phyloP scores from a whole-genome alignment of 2,329 filamentous ascomycete genomes.

The Zymoseptoria ardabiliae region DNA sequence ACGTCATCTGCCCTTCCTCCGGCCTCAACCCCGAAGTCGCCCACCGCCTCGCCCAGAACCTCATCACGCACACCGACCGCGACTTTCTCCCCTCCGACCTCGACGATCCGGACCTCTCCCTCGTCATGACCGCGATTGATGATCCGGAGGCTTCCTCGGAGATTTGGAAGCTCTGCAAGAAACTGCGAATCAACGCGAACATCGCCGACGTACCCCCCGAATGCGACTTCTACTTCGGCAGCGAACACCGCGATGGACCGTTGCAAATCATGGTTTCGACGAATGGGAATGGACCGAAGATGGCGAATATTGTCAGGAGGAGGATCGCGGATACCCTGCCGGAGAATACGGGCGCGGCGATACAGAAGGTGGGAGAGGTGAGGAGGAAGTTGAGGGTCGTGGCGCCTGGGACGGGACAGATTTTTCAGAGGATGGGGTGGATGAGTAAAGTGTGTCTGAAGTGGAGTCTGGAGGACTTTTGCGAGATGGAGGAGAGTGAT shows the following conservation, averaged over 20 bases:
- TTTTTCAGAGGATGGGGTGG: constrained; percentile 87
- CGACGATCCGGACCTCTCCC: constrained; percentile 58
- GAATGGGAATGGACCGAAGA: constrained; percentile 87
- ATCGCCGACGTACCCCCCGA: constrained; percentile 95
- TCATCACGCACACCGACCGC: constrained; percentile 74
- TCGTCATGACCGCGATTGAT: constrained; percentile 91
- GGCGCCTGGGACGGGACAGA: constrained; percentile 64
- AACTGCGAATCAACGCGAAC: constrained; percentile 76
- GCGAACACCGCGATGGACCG: constrained; percentile 87
- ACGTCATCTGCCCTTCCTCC: constrained; percentile 65
- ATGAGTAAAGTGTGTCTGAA: constrained; percentile 87
- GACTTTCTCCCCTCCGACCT: constrained; percentile 82
- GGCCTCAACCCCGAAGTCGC: constrained; percentile 86
- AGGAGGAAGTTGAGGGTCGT: constrained; percentile 70
- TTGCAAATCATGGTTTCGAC: constrained; percentile 98
- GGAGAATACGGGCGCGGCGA: constrained; percentile 72
- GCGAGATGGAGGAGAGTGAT: constrained; percentile 68
- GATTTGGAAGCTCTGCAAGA: constrained; percentile 91
- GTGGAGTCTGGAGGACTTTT: constrained; percentile 79
- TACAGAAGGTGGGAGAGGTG: constrained; percentile 74
- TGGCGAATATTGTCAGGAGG: constrained; percentile 78
- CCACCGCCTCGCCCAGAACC: constrained; percentile 65
- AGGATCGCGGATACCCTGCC: constrained; percentile 74
- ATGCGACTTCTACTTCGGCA: constrained; percentile 98
- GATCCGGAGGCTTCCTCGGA: constrained; percentile 82